A percentile compares a stretch with the other conserved stretches of the same genome.
phyloP scores from a whole-genome alignment of 192 early-diverging fungal species.

The Podila epicladia region DNA sequence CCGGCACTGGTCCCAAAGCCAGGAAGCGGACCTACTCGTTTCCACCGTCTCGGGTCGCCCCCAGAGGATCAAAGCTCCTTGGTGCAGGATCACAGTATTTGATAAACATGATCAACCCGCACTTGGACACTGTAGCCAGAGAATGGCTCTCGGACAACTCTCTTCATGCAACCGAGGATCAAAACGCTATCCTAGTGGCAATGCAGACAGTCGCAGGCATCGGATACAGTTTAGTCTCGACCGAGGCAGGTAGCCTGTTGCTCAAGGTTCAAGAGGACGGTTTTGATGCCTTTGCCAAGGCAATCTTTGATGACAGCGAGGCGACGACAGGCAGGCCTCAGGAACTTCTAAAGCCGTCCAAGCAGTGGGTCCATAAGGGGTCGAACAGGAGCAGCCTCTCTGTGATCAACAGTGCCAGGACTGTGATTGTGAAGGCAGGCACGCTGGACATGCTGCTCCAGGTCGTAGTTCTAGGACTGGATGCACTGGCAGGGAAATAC shows the following conservation, averaged over 20 bases:
- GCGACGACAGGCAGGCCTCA: background rate
- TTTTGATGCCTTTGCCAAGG: slow-evolving; percentile 37
- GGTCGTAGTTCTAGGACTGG: slow-evolving; percentile 67
- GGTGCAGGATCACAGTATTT: slow-evolving; percentile 14
- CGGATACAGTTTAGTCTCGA: slow-evolving; percentile 34
- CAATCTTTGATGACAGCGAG: slow-evolving; percentile 13
- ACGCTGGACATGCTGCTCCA: slow-evolving; percentile 65
- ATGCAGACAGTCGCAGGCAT: slow-evolving; percentile 47
- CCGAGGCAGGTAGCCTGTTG: slow-evolving; percentile 43
- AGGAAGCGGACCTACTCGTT: slow-evolving; percentile 49
- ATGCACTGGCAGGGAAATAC: slow-evolving; percentile 46
- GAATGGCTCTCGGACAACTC: slow-evolving; percentile 18
- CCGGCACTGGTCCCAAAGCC: slow-evolving; percentile 2
- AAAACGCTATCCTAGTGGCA: slow-evolving; percentile 17
- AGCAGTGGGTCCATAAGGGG: background rate
- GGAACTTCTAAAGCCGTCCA: slow-evolving; percentile 3
- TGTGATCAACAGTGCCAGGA: slow-evolving; percentile 33
- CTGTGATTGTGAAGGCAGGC: slow-evolving; percentile 72
- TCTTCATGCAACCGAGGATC: slow-evolving; percentile 14
- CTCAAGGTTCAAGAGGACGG: slow-evolving; percentile 61
- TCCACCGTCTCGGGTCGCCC: slow-evolving; percentile 29
- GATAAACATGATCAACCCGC: slow-evolving; percentile 45
- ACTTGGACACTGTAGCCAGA: slow-evolving; percentile 41
- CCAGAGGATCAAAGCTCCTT: slow-evolving; percentile 4
- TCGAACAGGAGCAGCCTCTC: slow-evolving; percentile 23